These are phyloP conservation scores for Paramecium sonneborni DNA, from an alignment of 73 alveolate species.

Conservation along the genomic window DNA sequence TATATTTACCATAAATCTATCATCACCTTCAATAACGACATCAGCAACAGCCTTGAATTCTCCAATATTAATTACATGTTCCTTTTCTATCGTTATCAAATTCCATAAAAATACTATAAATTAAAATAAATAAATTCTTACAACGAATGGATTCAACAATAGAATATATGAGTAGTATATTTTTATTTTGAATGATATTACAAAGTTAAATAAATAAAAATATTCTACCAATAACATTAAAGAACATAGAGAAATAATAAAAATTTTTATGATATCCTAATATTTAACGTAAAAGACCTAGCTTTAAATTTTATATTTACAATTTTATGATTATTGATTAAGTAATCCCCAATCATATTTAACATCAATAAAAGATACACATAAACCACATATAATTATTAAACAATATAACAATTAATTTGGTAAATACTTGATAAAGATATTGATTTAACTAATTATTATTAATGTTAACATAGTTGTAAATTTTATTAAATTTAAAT, in stretches of 20 bases:
- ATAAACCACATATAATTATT: background rate
- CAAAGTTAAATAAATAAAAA: background rate
- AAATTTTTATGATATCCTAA: background rate
- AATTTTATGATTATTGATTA: background rate
- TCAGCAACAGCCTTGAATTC: slow-evolving; percentile 30
- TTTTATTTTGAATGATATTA: background rate
- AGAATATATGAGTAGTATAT: background rate
- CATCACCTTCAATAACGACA: background rate
- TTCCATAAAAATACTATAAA: background rate
- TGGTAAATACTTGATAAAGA: background rate
- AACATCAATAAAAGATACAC: background rate
- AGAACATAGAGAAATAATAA: background rate
- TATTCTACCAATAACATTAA: background rate
- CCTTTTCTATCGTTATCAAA: slow-evolving; percentile 8
- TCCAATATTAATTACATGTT: slow-evolving; percentile 5
- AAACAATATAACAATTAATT: background rate
- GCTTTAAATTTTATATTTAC: background rate
- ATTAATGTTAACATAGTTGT: background rate
- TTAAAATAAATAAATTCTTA: background rate
- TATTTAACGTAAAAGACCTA: background rate
- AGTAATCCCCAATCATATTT: background rate
- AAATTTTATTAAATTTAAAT: background rate
- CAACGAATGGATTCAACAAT: background rate
- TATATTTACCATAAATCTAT: background rate
- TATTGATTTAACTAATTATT: background rate